Evolutionary conservation across 192 early-diverging fungal genomes (phyloP), one percentile per base, ranked within the genome.

Genomic region (Coemansia nantahalensis): DNA sequence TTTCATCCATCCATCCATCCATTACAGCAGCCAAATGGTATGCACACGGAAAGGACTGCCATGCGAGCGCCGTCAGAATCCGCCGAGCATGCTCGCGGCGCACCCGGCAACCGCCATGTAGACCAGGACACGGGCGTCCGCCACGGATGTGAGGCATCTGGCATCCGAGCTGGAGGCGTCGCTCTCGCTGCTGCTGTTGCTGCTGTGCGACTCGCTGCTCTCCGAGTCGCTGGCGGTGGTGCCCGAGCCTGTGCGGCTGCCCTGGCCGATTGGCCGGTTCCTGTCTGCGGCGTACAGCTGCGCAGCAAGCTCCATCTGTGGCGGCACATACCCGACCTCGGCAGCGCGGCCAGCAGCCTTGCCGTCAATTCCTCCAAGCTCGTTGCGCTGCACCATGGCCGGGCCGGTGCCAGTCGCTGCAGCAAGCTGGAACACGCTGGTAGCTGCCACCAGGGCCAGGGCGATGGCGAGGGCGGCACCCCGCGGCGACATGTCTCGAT

Each of bases 291-390:
- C 58, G 26, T 65, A 73, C 62, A 62, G 57, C 33, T 73, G 56
- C 21, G 58, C 51, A 11, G 58, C 69, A 18, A 73, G 45, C 21
- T 52, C 19, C 6, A 42, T 37, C 38, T 73, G 62, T 17, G 58
- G 43, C 17, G 65, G 69, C 17, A 57, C 56, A 45, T 73, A 73
- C 5, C 69, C 69, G 17, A 65, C 69, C 23, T 73, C 69, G 24
- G 23, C 51, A 21, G 46, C 31, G 10, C 8, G 8, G 5, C 8
- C 9, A 9, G 8, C 10, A 2, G 8, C 31, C 5, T 6, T 11
- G 8, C 31, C 31, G 10, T 9, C 31, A 5, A 9, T 3, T 11
- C 31, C 31, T 28, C 26, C 26, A 28, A 7, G 4, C 3, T 7
- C 26, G 7, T 7, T 28, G 3, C 26, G 4, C 7, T 28, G 26